phyloP scores from a whole-genome alignment of 306 rosid genomes.

The Fragaria nilgerrensis region DNA sequence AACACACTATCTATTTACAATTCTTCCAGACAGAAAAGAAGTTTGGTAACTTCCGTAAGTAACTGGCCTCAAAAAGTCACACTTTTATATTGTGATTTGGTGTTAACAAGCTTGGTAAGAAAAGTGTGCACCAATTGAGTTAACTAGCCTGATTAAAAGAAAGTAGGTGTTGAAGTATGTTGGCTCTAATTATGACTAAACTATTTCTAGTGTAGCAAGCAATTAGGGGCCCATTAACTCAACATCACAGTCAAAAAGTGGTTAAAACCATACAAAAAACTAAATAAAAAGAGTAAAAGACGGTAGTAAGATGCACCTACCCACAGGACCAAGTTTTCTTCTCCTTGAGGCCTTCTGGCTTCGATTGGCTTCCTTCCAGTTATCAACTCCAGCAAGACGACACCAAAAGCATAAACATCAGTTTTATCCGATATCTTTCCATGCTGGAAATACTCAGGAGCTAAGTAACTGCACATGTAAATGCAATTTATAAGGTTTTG shows the following conservation, averaged over 20 bases:
- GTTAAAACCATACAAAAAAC: conserved; percentile 4
- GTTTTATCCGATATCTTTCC: conserved; percentile 95
- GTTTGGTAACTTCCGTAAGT: not conserved
- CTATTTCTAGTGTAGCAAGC: conserved; percentile 5
- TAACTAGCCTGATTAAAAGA: conserved; percentile 2
- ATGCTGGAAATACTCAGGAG: conserved; percentile 97
- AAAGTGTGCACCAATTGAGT: conserved; percentile 4
- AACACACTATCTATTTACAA: conserved; percentile 1
- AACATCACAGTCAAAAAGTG: conserved; percentile 8
- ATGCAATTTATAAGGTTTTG: not conserved
- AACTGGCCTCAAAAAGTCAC: not conserved
- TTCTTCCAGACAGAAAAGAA: conserved; percentile 3
- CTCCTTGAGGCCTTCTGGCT: conserved; percentile 66
- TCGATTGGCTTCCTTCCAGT: conserved; percentile 96
- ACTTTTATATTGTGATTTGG: conserved; percentile 3
- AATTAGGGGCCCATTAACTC: conserved; percentile 14
- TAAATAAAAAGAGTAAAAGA: not conserved
- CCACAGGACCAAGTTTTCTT: conserved; percentile 93
- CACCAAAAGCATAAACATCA: conserved; percentile 93
- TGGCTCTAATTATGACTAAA: conserved; percentile 12
- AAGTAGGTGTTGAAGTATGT: not conserved
- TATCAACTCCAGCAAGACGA: conserved; percentile 85
- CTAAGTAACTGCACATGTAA: conserved; percentile 62
- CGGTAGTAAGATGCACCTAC: conserved; percentile 44
- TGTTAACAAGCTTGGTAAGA: not conserved